Percentiles rank a stretch among this genome's conserved stretches.
phyloP scores from a whole-genome alignment of 2,329 filamentous ascomycete species.

The Dothideomycetidae sp. region DNA sequence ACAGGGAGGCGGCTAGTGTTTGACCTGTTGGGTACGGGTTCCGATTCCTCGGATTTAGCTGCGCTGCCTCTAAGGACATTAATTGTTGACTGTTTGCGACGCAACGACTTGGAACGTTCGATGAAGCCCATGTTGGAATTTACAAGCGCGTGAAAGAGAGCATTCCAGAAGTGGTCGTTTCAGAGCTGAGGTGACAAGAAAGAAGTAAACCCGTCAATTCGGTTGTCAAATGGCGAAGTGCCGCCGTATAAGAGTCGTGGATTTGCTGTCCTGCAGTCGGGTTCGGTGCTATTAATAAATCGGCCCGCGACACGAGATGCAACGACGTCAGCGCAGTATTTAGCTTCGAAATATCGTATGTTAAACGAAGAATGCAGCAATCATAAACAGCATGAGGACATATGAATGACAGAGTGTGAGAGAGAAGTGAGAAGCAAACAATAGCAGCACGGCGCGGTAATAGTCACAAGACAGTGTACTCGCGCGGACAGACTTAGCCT shows the following conservation, averaged over 20 bases:
- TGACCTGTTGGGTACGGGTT: no score
- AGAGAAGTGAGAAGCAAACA: no score
- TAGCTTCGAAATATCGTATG: neutral
- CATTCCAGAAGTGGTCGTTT: no score
- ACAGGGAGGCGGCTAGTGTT: no score
- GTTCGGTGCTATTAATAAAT: neutral
- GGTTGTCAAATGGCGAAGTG: neutral
- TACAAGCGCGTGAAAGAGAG: no score
- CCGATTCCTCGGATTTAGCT: no score
- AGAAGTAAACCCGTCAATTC: neutral
- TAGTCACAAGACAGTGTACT: no score
- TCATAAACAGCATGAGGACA: neutral
- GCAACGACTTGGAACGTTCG: constrained; percentile 12
- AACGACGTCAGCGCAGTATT: neutral
- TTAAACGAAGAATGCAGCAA: neutral
- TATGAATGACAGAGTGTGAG: neutral
- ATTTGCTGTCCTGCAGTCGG: neutral
- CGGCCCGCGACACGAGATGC: neutral
- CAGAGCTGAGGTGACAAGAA: no score
- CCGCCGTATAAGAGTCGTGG: no score
- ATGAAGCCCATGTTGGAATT: constrained; percentile 13
- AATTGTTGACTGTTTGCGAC: constrained; percentile 10
- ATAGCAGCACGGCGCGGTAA: no score
- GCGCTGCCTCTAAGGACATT: constrained; percentile 8
- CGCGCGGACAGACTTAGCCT: neutral